Evolutionary conservation across 192 early-diverging fungal species (phyloP).

Genomic region (Chytriomyces sp.): DNA sequence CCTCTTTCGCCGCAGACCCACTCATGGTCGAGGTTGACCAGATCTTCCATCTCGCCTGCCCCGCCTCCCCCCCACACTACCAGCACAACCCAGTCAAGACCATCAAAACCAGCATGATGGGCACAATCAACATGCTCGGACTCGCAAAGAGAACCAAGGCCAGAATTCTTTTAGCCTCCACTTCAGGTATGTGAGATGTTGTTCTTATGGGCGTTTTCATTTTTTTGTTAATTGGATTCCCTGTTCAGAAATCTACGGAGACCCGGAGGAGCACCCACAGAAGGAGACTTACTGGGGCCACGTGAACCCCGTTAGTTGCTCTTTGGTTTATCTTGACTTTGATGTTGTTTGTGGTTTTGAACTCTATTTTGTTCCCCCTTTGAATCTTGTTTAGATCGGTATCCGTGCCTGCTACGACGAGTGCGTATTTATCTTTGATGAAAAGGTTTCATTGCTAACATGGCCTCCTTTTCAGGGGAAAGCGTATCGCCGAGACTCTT

Average conservation of each 20-base stretch:
- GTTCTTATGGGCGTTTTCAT: constrained; percentile 6
- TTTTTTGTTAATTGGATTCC: neutral
- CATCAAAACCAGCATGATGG: constrained; percentile 82
- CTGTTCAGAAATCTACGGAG: constrained; percentile 80
- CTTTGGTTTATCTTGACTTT: constrained; percentile 3
- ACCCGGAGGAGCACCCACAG: constrained; percentile 85
- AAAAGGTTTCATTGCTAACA: neutral
- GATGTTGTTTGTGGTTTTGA: neutral
- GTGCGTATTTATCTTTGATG: constrained; percentile 2
- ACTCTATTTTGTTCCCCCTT: neutral
- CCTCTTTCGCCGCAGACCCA: constrained; percentile 55
- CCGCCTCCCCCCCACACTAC: constrained; percentile 86
- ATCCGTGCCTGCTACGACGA: constrained; percentile 87
- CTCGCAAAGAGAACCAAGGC: constrained; percentile 82
- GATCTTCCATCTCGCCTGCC: constrained; percentile 86
- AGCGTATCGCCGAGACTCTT: constrained; percentile 82
- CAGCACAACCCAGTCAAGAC: constrained; percentile 88
- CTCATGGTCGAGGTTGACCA: constrained; percentile 84
- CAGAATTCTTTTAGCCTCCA: constrained; percentile 76
- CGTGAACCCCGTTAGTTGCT: constrained; percentile 44
- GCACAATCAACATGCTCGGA: constrained; percentile 86
- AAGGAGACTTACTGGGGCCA: constrained; percentile 83
- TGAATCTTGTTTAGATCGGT: constrained; percentile 65
- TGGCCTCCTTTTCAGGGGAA: constrained; percentile 50
- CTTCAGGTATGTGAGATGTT: constrained; percentile 62